phyloP scores from a whole-genome alignment of 805 yeast genomes.

The Teunomyces pallodes region DNA sequence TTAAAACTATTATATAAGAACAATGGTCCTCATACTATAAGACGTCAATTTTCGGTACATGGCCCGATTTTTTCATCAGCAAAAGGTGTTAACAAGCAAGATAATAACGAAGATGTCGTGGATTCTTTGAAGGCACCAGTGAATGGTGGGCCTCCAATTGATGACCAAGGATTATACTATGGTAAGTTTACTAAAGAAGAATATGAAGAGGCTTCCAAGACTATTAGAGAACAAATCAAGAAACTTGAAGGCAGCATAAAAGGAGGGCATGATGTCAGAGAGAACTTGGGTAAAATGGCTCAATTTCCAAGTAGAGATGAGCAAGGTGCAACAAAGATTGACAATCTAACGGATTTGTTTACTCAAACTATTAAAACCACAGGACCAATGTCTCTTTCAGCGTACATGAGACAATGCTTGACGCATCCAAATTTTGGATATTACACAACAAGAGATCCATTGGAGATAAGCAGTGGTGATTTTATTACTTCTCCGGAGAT shows the following conservation, averaged over 20 bases:
- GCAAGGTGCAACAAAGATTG: conserved; percentile 13
- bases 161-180: conserved; percentile 28
- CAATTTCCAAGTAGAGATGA: conserved; percentile 30
- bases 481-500: conserved; percentile 86
- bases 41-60: background rate
- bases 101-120: background rate
- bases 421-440: conserved; percentile 77
- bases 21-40: background rate
- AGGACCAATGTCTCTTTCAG: conserved; percentile 73
- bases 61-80: background rate
- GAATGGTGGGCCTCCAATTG: conserved; percentile 12
- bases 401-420: conserved; percentile 79
- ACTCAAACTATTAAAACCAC: conserved; percentile 57
- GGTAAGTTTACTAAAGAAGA: conserved; percentile 38
- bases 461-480: conserved; percentile 62
- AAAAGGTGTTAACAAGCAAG: background rate
- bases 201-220: conserved; percentile 37
- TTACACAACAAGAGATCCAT: conserved; percentile 74
- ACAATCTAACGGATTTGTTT: conserved; percentile 36
- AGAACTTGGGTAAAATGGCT: conserved; percentile 34
- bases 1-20: background rate
- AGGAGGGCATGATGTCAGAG: conserved; percentile 34
- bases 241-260: conserved; percentile 35
- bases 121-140: background rate
- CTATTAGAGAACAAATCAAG: conserved; percentile 28